Conservation (phyloP, 2,329 filamentous ascomycete species). For the Cladosporium sp. region DNA sequence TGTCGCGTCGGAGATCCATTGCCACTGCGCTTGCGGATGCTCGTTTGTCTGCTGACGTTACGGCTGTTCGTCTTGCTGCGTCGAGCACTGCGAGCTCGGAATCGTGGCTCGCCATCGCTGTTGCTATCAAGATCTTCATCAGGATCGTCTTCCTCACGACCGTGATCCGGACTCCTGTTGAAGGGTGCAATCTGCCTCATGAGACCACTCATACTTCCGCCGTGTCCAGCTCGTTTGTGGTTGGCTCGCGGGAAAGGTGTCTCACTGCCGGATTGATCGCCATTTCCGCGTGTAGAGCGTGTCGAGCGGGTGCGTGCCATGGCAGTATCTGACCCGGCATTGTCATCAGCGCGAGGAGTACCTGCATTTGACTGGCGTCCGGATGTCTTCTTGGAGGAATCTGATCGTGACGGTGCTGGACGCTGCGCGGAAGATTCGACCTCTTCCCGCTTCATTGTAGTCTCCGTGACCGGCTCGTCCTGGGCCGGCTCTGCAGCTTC, state of each 20-base stretch:
- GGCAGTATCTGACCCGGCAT: constrained; percentile 20
- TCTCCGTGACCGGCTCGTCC: constrained; percentile 11
- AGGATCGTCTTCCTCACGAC: constrained; percentile 32
- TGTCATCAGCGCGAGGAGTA: constrained; percentile 34
- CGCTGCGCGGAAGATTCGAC: constrained; percentile 42
- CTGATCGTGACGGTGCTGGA: constrained; percentile 19
- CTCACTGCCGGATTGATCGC: constrained; percentile 2
- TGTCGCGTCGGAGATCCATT: neutral
- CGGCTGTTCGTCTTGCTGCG: constrained; percentile 5
- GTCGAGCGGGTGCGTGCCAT: constrained; percentile 39
- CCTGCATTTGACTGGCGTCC: constrained; percentile 42
- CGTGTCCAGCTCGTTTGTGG: constrained; percentile 1
- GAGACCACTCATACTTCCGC: constrained; percentile 30
- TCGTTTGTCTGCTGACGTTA: constrained; percentile 10
- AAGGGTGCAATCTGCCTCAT: constrained; percentile 34
- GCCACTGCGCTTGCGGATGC: constrained; percentile 8
- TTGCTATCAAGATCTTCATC: constrained; percentile 17
- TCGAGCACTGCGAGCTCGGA: constrained; percentile 4
- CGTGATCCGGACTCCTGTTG: constrained; percentile 31
- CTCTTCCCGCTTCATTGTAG: constrained; percentile 20
- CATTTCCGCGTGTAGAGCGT: constrained; percentile 33
- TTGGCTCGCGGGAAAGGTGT: constrained; percentile 4
- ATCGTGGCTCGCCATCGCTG: constrained; percentile 6
- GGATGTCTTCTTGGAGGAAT: constrained; percentile 27
- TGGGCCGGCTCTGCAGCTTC: constrained; percentile 14